Conservation (phyloP, 768 basidiomycete genomes). For the Pleurotus pulmonarius region DNA sequence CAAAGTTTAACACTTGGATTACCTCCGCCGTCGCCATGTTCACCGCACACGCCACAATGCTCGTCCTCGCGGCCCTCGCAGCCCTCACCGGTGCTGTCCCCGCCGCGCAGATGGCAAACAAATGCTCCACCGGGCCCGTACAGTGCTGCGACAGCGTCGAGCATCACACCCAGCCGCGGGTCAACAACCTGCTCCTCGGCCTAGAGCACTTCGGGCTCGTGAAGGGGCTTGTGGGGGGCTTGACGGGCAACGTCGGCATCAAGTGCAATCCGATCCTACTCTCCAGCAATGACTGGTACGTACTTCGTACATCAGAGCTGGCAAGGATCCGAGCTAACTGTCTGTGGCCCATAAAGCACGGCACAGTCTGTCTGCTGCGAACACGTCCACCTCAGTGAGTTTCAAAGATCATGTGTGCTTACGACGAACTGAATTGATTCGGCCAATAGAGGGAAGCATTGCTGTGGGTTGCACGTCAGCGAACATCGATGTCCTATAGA, state of each 20-base stretch:
- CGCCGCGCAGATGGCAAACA: not conserved
- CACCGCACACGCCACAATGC: not conserved
- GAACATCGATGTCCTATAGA: not conserved
- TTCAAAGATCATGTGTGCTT: not conserved
- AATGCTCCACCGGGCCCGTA: not conserved
- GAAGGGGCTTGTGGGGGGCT: not conserved
- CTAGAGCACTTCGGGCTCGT: not conserved
- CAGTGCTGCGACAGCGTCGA: slow-evolving; percentile 8
- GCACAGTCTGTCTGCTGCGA: slow-evolving; percentile 3
- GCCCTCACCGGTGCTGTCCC: not conserved
- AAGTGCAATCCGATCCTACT: slow-evolving; percentile 1
- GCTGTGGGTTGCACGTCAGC: not conserved
- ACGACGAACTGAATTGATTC: too few relatives aligned
- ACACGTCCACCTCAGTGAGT: slow-evolving; percentile 6
- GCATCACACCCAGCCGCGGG: slow-evolving; percentile 2
- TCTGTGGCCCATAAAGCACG: not conserved
- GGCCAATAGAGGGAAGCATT: not conserved
- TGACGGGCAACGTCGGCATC: slow-evolving; percentile 4
- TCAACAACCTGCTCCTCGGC: slow-evolving; percentile 6
- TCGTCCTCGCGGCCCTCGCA: slow-evolving; percentile 4
- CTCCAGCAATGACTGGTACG: not conserved
- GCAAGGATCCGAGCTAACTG: not conserved
- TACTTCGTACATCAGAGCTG: not conserved
- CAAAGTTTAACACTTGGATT: slow-evolving; percentile 3
- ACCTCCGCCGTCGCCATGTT: not conserved